Base-by-base conservation (phyloP, 768 basidiomycete genomes). In the Flagelloscypha sp. region DNA sequence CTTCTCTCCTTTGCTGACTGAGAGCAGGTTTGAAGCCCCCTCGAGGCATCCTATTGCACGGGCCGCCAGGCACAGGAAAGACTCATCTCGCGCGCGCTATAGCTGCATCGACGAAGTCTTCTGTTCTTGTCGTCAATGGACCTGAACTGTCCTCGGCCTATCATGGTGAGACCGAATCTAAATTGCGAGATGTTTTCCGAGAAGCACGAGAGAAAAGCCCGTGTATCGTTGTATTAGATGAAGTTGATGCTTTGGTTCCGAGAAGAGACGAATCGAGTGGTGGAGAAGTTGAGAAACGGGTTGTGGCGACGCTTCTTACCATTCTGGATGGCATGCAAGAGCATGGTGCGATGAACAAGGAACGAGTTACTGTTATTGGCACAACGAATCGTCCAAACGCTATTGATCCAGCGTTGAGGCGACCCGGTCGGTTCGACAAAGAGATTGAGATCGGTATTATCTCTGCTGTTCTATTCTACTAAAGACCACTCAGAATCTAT, bases 21-120 rank as follows among this genome's bases (percentile, higher is more conserved):
- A n/a, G 21, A 30, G 8, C 44, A 67, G 89, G 86, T 23, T 68
- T 99, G n/a, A 92, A 86, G 48, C 93, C 94, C 11, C 93, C 94
- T n/a, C 79, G 87, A 30, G 95, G 95, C 4, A 84, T 98, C 29
- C 72, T 98, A 13, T 73, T 99, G 2, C 83, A 97, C 55, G 95
- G 95, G 8, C 93, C 92, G 8, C 90, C 95, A 3, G 95, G 95
- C 24, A 98, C 95, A 7, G 95, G 95, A 11, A 99, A 99, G 62
- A 99, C 95, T 0, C 90, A 95, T 51, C 67, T 99, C 2, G 94
- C 95, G 8, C 80, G 90, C 42, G 87, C 92, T 10, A 92, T 99
- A 40, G 92, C 94, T 3, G 72, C 79, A 0, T 88, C 92, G 5
- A 86, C 85, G 1, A 74, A 72, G 20, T 85, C 90, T 6, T 78